Base-by-base conservation (phyloP, 2,329 filamentous ascomycete species). In the Exophiala spinifera region DNA sequence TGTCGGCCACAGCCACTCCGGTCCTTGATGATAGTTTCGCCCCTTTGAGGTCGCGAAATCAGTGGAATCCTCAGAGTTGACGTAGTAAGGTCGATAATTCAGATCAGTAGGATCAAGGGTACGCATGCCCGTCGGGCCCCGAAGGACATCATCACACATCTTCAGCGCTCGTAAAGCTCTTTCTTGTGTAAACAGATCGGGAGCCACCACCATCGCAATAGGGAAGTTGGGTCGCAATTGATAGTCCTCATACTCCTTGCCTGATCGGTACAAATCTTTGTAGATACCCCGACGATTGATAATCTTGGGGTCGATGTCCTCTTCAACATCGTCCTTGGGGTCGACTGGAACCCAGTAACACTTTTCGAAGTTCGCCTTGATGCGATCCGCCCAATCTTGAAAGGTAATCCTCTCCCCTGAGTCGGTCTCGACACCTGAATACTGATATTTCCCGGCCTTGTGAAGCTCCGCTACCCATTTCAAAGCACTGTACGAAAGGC, bases 1-100 rank as follows among this genome's bases (percentile, higher is more conserved):
- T 1, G 90, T 92, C 0, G 92, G 95, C 94, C 94, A 99, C 20
- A 96, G 76, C 94, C 94, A 99, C 71, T 99, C 94, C 0, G 94
- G 95, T 3, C 94, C 94, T 71, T 97, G 92, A 71, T 99, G 94
- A 74, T 99, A 99, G 73, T 97, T 99, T 53, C 94, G 82, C 46
- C 94, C 94, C 73, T 97, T 97, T 64, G 88, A 85, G 0, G 92
- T 97, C 10, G 89, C 83, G 67, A 96, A 97, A 70, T 97, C 89
- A 11, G 83, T 84, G 56, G 87, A 92, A 72, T 99, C 94, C 66
- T 97, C 92, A 63, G 87, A 88, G 75, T 99, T 99, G 77, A 87
- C 85, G 75, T 99, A 99, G 76, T 94, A 89, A 0, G 91, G 91
- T 2, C 89, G 84, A 74, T 99, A 99, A 74, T 99, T 96, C 51